Conservation (phyloP, 148 eudicot genomes). For the Talinum fruticosum region DNA sequence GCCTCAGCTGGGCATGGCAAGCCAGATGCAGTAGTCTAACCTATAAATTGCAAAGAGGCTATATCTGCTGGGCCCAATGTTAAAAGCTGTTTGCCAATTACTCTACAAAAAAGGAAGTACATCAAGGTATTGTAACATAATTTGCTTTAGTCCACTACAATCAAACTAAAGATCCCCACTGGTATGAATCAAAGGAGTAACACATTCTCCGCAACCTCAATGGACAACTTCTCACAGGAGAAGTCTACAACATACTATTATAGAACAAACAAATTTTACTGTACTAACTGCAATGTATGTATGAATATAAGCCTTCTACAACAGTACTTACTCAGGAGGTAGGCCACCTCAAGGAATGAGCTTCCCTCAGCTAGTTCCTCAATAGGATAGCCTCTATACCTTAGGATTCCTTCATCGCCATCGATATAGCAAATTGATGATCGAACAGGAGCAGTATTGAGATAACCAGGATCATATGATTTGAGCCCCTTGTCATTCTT, state of each 20-base stretch:
- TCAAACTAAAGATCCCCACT: not conserved
- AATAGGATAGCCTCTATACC: constrained; percentile 94
- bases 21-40: not conserved
- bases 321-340: constrained; percentile 71
- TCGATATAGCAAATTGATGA: constrained; percentile 96
- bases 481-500: constrained; percentile 92
- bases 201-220: not conserved
- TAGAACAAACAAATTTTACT: not conserved
- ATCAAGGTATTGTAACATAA: not conserved
- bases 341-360: constrained; percentile 88
- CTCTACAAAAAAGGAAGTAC: not conserved
- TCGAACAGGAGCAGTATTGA: constrained; percentile 94
- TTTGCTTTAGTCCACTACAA: not conserved
- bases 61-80: not conserved
- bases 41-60: not conserved
- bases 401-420: constrained; percentile 96
- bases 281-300: not conserved
- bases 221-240: not conserved
- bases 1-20: not conserved
- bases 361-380: constrained; percentile 96
- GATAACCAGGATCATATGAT: constrained; percentile 95
- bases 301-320: constrained; percentile 1
- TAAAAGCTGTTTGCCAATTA: not conserved
- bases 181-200: not conserved
- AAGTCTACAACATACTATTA: not conserved